Base-by-base conservation (phyloP, 73 alveolate species). In the Stentor roeselii region DNA sequence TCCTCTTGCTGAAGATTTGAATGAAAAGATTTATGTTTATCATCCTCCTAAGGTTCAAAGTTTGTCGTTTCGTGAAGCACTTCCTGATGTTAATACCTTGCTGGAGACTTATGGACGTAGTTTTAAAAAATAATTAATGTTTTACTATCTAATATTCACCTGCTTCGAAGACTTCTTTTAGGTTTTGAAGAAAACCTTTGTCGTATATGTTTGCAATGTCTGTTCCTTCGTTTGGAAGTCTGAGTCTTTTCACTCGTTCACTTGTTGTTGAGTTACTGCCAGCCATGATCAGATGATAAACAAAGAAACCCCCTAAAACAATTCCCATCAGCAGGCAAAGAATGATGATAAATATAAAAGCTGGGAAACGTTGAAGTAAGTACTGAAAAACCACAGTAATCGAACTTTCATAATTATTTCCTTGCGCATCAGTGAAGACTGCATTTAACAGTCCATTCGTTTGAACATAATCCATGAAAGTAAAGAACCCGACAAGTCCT, bases 211-310 rank as follows among this genome's bases (percentile, higher is more conserved):
- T 67, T 2, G 41, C 41, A 1, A 14, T 21, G 34, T 67, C 34
- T 34, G 21, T 67, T n/a, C 37, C 80, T 1, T 67, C 41, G 37
- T 21, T 34, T 40, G 21, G 50, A 36, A 67, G 37, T 34, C 39
- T 83, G 31, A 83, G 30, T 42, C 59, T 61, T 82, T 91, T 87
- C 78, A 85, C 82, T 75, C 91, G 78, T 86, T 93, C 98, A 42
- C 84, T 89, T 1, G 93, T 82, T 1, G 98, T 93, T 3, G 84
- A 76, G 75, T 89, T 89, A 41, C 75, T 37, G 35, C 60, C 82
- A 11, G 84, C 86, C 90, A 93, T 59, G 42, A 86, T 75, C 75
- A 92, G 75, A 77, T 93, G 97, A 59, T 78, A 93, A 39, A 77
- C 75, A 42, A 89, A 42, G 80, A 93, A 93, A 35, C 60, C 88